A percentile compares a stretch with the other conserved stretches of the same genome.
phyloP scores from a whole-genome alignment of 345 rosid genomes.

The Euphorbia lathyris region DNA sequence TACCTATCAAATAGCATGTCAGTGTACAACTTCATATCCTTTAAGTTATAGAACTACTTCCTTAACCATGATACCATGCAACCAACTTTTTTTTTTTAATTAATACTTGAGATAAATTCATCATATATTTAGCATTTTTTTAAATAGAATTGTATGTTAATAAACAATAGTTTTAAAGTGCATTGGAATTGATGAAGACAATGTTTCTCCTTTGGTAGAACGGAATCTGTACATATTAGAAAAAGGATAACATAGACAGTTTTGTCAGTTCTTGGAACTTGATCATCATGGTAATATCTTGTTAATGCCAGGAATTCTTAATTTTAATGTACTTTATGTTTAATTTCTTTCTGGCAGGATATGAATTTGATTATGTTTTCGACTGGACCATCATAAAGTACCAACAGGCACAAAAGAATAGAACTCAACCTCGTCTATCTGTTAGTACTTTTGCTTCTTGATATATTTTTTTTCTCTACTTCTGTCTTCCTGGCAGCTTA shows the following conservation, averaged over 20 bases:
- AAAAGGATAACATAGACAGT: not conserved
- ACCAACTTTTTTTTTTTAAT: not conserved
- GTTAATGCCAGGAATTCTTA: not conserved
- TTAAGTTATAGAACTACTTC: not conserved
- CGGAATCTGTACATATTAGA: not conserved
- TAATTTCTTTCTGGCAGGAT: slow-evolving; percentile 44
- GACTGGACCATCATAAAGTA: slow-evolving; percentile 97
- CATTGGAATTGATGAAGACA: not conserved
- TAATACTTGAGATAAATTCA: not conserved
- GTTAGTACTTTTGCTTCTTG: slow-evolving; percentile 34
- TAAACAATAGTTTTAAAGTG: not conserved
- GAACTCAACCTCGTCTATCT: slow-evolving; percentile 58
- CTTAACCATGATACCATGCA: not conserved
- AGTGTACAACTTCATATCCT: not conserved
- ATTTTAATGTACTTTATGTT: not conserved
- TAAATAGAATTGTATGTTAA: not conserved
- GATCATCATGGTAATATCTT: not conserved
- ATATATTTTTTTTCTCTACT: not conserved
- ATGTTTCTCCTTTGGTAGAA: not conserved
- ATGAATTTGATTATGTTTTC: slow-evolving; percentile 75
- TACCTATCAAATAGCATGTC: not conserved
- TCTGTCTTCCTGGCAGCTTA: not conserved
- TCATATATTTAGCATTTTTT: not conserved
- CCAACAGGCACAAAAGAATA: slow-evolving; percentile 52
- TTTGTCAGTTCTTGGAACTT: not conserved